Conservation (phyloP, 2,329 filamentous ascomycete species). For the Pyrenochaeta sp. region DNA sequence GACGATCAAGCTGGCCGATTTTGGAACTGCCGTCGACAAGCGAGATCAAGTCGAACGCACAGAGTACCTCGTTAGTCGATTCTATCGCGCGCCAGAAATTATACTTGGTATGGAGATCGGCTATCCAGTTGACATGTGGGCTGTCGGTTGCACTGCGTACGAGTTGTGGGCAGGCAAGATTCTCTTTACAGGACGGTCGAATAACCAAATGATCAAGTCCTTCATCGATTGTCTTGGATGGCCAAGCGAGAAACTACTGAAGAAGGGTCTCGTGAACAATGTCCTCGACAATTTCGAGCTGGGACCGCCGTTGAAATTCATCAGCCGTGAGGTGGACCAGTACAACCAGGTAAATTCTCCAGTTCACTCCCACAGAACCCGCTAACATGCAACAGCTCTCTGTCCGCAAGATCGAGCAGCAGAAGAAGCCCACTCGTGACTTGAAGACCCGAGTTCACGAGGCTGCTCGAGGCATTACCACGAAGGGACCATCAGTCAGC, state of each 20-base stretch:
- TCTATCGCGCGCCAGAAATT: slow-evolving; percentile 96
- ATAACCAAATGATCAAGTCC: slow-evolving; percentile 96
- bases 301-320: slow-evolving; percentile 76
- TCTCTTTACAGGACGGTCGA: slow-evolving; percentile 90
- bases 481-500: slow-evolving; percentile 69
- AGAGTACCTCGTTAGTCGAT: slow-evolving; percentile 94
- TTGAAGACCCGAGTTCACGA: slow-evolving; percentile 79
- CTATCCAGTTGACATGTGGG: slow-evolving; percentile 96
- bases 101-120: slow-evolving; percentile 97
- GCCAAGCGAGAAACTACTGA: slow-evolving; percentile 87
- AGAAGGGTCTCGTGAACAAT: slow-evolving; percentile 69
- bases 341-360: slow-evolving; percentile 38
- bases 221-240: slow-evolving; percentile 97
- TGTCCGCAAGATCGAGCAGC: slow-evolving; percentile 70
- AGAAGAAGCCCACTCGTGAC: slow-evolving; percentile 69
- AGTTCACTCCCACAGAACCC: neutral
- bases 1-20: slow-evolving; percentile 90
- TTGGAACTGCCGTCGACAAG: slow-evolving; percentile 93
- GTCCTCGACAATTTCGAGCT: slow-evolving; percentile 74
- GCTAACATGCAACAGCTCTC: slow-evolving; percentile 62
- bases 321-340: slow-evolving; percentile 75
- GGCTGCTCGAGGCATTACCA: slow-evolving; percentile 76
- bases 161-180: slow-evolving; percentile 98
- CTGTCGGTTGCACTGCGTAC: slow-evolving; percentile 94
- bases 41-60: slow-evolving; percentile 87